Evolutionary conservation across 148 eudicot species (phyloP).

Genomic region (Fagopyrum esculentum): DNA sequence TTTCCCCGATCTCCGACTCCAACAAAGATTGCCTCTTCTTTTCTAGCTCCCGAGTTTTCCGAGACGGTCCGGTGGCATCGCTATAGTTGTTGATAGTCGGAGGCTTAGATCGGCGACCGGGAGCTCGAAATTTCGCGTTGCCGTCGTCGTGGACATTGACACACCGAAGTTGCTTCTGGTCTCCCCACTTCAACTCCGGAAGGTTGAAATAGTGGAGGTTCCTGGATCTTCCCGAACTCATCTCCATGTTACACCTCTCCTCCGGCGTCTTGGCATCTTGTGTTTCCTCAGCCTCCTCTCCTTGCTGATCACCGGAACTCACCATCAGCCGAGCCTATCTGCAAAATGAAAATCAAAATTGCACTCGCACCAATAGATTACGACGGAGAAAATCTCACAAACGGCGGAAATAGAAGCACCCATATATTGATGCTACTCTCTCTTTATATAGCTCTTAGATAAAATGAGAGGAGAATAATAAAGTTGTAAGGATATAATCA

Average conservation of each 20-base stretch:
- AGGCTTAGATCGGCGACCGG: conserved; percentile 1
- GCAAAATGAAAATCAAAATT: too few species aligned
- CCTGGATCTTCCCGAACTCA: conserved; percentile 7
- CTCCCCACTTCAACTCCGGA: conserved; percentile 13
- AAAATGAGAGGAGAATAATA: too few species aligned
- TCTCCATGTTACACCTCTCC: neutral
- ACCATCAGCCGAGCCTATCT: conserved; percentile 1
- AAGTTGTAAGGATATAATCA: too few species aligned
- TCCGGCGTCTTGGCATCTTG: neutral
- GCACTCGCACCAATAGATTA: too few species aligned
- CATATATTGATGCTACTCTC: too few species aligned
- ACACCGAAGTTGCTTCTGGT: conserved; percentile 11
- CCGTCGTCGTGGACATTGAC: neutral
- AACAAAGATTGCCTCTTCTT: neutral
- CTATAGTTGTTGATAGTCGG: neutral
- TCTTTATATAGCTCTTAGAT: too few species aligned
- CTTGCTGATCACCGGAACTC: neutral
- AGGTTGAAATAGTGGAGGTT: conserved; percentile 11
- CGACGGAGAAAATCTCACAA: too few species aligned
- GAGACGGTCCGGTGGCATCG: neutral
- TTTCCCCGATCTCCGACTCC: neutral
- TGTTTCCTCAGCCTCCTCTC: neutral
- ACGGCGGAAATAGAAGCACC: too few species aligned
- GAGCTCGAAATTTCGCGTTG: neutral
- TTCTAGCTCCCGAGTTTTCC: neutral